A percentile compares a stretch with the other conserved stretches of the same genome.
phyloP scores from a whole-genome alignment of 1,284 basidiomycete species.

The Rhodotorula sp. region DNA sequence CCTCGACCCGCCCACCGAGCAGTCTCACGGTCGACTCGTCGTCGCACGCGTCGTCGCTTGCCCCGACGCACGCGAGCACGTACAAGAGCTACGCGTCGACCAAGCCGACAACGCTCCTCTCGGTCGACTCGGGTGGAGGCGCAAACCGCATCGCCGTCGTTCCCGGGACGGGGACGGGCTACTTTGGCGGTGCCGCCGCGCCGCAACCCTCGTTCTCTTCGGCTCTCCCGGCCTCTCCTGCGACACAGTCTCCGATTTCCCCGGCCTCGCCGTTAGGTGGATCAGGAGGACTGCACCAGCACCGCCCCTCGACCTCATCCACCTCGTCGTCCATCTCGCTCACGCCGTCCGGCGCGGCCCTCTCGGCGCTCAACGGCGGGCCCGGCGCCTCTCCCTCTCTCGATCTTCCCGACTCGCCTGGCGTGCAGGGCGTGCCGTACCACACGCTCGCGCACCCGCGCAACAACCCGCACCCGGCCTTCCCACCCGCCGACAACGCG shows the following conservation, averaged over 20 bases:
- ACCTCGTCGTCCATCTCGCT: slow-evolving; percentile 19
- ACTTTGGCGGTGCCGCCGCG: slow-evolving; percentile 52
- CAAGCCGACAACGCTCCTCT: slow-evolving; percentile 90
- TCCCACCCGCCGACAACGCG: slow-evolving; percentile 86
- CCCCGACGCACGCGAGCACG: slow-evolving; percentile 37
- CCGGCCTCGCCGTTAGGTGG: background rate
- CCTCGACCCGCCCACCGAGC: slow-evolving; percentile 38
- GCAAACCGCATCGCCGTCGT: slow-evolving; percentile 60
- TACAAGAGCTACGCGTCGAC: slow-evolving; percentile 65
- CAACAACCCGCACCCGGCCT: slow-evolving; percentile 89
- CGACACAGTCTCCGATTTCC: slow-evolving; percentile 48
- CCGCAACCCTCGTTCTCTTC: background rate
- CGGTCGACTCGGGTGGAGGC: slow-evolving; percentile 75
- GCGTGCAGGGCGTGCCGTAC: slow-evolving; percentile 70
- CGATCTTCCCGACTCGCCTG: slow-evolving; percentile 8
- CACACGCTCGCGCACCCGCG: slow-evolving; percentile 88
- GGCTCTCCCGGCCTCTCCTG: slow-evolving; percentile 50
- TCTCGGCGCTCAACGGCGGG: too few species aligned
- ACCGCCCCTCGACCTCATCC: slow-evolving; percentile 15
- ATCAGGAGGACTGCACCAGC: background rate
- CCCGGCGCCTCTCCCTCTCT: background rate
- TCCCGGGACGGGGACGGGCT: slow-evolving; percentile 41
- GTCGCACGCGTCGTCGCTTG: slow-evolving; percentile 26
- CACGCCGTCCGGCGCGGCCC: background rate
- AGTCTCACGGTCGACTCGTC: slow-evolving; percentile 31